Base-by-base conservation (phyloP, 768 basidiomycete genomes). In the Dendrothele bispora region DNA sequence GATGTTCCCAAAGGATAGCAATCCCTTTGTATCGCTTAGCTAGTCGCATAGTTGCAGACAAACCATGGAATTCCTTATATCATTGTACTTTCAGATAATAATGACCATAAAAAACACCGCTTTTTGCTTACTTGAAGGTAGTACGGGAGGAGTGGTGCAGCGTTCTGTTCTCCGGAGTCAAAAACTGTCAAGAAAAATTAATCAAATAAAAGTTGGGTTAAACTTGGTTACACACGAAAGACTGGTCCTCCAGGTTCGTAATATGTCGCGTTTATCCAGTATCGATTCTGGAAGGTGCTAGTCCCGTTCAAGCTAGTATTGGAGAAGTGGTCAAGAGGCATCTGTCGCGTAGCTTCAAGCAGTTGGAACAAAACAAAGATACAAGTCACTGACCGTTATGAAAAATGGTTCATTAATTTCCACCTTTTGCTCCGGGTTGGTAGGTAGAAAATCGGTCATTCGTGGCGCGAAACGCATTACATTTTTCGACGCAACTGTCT, bases 141-240 rank as follows among this genome's bases (percentile, higher is more conserved):
- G 54, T 76, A 78, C 2, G 73, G 72, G 5, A 77, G 54, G 17
- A 78, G 56, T 1, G 75, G 74, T 36, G 67, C 74, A 1, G 75
- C 76, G 45, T 76, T 65, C 44, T 76, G 74, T 57, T 78, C 76
- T 20, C 76, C 76, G 2, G 75, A 77, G 55, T 78, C 76, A 54
- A 77, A 78, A 14, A 77, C 76, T 78, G 34, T 24, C 14, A 12
- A 25, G 14, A 42, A 14, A 8, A 7, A 30, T 5, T 5, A n/a
- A 17, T 32, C 3, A 3, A 26, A 26, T 39, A 27, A 30, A 15
- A 8, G n/a, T n/a, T n/a, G n/a, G n/a, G n/a, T n/a, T 25, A 20
- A 39, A 17, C 30, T 10, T 17, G 17, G 17, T 6, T n/a, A 60
- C 73, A 22, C 48, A 75, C 75, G 40, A 42, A 78, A 73, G 1